Evolutionary conservation across 345 rosid genomes (phyloP), one percentile per base, ranked within the genome.

Genomic region (Kernera saxatilis): DNA sequence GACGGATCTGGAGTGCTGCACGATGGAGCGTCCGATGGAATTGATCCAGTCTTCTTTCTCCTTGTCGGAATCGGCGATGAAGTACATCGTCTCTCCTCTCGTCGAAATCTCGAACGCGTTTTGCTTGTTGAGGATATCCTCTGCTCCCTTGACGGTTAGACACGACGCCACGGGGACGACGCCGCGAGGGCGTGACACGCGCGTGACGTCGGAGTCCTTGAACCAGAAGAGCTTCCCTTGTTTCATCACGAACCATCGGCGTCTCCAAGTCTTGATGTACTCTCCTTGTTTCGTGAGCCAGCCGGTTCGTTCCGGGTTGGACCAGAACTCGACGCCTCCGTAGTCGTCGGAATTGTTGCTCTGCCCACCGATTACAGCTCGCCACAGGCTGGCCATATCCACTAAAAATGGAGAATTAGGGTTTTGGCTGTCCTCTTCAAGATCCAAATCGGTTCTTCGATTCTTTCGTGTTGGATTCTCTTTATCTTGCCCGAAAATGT

Each of bases 1-100:
- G 6, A 82, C 88, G 10, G 90, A 86, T 56, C 82, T 83, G 19
- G 92, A 88, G 81, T 80, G 88, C 81, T 86, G 92, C 14, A 88
- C 92, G 39, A 86, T 85, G 9, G 87, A 87, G 44, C 90, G 81
- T 29, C 96, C 92, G 74, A 85, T 87, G 29, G 96, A 85, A 69
- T 85, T 87, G 78, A 89, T 89, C 95, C 92, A 87, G 22, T 87
- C 90, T 79, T 89, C 92, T 75, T 86, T 89, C 69, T 89, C 88
- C 66, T 82, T 86, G 76, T 89, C 96, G 2, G 86, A 75, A 62
- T 87, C 96, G 13, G 92, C 92, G 63, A 85, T 81, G 68, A 85
- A 89, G 58, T 81, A 85, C 92, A 85, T 85, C 4, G 87, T 87
- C 35, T 82, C 87, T 5, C 48, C 72, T 49, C 83, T 68, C 68